These are phyloP conservation scores for Aureobasidium namibiae DNA, from an alignment of 2,329 filamentous ascomycete genomes.

Conservation along the genomic window DNA sequence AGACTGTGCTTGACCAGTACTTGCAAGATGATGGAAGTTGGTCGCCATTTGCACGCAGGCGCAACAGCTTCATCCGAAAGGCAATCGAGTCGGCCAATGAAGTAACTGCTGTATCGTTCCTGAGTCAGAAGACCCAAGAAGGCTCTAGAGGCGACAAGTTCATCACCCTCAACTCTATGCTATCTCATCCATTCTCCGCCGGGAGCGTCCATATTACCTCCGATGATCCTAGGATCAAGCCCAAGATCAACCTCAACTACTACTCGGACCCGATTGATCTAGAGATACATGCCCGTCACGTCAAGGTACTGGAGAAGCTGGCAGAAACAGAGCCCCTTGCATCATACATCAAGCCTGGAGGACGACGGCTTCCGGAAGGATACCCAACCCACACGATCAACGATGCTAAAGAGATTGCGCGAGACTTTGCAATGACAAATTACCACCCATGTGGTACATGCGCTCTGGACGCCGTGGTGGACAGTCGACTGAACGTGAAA, in stretches of 20 bases:
- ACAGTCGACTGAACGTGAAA: constrained; percentile 19
- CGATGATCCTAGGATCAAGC: constrained; percentile 13
- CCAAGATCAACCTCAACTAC: constrained; percentile 23
- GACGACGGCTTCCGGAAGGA: constrained; percentile 14
- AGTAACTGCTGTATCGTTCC: background rate
- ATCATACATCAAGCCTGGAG: constrained; percentile 18
- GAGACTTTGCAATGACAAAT: constrained; percentile 16
- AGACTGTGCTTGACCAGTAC: background rate
- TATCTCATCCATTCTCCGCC: constrained; percentile 21
- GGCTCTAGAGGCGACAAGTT: constrained; percentile 15
- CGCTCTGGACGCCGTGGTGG: constrained; percentile 25
- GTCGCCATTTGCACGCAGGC: background rate
- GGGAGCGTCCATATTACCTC: constrained; percentile 22
- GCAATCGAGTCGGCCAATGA: background rate
- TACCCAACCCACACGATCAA: constrained; percentile 14
- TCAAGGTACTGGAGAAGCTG: constrained; percentile 32
- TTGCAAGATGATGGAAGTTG: background rate
- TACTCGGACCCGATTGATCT: constrained; percentile 23
- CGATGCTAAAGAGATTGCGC: constrained; percentile 17
- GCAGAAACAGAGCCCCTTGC: constrained; percentile 32
- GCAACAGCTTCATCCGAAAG: background rate
- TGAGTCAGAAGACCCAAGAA: background rate
- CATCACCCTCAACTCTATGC: constrained; percentile 17
- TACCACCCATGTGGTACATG: constrained; percentile 37
- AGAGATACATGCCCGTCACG: constrained; percentile 21